These are phyloP conservation scores for Hypocreales sp. DNA, from an alignment of 2,329 filamentous ascomycete genomes.

Conservation along the genomic window DNA sequence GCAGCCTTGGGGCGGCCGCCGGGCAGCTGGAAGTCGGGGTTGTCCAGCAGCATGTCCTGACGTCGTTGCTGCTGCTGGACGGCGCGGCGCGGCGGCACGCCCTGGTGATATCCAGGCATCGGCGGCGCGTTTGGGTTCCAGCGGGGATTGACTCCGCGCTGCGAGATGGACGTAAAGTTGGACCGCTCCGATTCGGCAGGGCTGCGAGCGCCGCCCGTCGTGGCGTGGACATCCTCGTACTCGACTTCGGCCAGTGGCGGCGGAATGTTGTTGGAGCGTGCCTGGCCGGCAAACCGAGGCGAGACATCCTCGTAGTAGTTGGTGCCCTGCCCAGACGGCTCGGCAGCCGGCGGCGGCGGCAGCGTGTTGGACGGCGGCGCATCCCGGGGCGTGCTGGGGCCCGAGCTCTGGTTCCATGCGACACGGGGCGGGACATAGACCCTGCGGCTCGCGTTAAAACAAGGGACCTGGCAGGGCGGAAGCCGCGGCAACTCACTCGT, in stretches of 20 bases:
- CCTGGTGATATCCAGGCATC: constrained; percentile 25
- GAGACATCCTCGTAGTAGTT: constrained; percentile 90
- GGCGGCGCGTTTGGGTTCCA: constrained; percentile 50
- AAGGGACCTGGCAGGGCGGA: background rate
- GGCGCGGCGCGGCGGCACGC: constrained; percentile 25
- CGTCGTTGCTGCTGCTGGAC: constrained; percentile 42
- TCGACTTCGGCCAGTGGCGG: constrained; percentile 21
- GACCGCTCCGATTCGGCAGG: constrained; percentile 66
- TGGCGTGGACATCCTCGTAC: constrained; percentile 46
- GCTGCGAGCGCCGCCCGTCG: constrained; percentile 41
- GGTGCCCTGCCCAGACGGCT: constrained; percentile 15
- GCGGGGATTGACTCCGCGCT: constrained; percentile 74
- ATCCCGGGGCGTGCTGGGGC: constrained; percentile 27
- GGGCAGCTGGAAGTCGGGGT: constrained; percentile 74
- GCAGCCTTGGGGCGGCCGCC: constrained; percentile 17
- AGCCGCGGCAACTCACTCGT: constrained; percentile 42
- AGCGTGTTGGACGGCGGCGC: constrained; percentile 27
- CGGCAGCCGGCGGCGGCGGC: constrained; percentile 14
- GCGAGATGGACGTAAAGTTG: constrained; percentile 81
- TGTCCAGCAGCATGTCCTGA: constrained; percentile 63
- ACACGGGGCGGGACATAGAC: constrained; percentile 40
- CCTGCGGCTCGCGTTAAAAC: constrained; percentile 9
- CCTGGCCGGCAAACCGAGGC: constrained; percentile 55
- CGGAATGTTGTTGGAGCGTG: constrained; percentile 9
- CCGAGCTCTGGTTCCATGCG: constrained; percentile 34